phyloP scores from a whole-genome alignment of 495 filamentous ascomycete species.

The Xylaria cubensis region DNA sequence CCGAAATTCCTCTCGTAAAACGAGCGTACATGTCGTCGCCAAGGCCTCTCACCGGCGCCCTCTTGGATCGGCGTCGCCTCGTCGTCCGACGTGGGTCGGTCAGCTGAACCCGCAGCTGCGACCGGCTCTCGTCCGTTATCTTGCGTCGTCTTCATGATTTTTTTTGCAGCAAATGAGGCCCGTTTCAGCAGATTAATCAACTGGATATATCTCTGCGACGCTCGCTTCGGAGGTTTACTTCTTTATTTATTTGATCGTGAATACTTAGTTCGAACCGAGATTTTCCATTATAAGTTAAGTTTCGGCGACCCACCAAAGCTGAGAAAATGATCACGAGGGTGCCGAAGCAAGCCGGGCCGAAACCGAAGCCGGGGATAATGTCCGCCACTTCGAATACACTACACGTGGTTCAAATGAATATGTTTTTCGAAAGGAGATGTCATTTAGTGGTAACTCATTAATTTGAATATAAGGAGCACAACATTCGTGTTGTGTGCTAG shows the following conservation, averaged over 20 bases:
- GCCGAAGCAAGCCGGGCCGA: not conserved
- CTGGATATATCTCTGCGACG: not conserved
- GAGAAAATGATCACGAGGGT: slow-evolving; percentile 7
- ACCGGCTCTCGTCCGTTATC: not conserved
- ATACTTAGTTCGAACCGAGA: not conserved
- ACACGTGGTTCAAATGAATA: not conserved
- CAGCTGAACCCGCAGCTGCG: not conserved
- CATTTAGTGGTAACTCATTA: not conserved
- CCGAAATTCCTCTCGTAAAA: slow-evolving; percentile 64
- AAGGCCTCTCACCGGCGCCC: not conserved
- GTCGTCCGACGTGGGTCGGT: not conserved
- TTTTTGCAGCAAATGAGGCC: not conserved
- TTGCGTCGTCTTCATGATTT: not conserved
- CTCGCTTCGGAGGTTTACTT: not conserved
- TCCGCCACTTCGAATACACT: not conserved
- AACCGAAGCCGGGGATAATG: slow-evolving; percentile 1
- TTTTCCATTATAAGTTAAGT: not conserved
- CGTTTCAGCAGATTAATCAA: not conserved
- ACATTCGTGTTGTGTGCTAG: not conserved
- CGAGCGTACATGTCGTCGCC: not conserved
- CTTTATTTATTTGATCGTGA: not conserved
- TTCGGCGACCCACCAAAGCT: slow-evolving; percentile 10
- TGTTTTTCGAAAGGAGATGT: not conserved
- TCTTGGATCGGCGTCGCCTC: not conserved
- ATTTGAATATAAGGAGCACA: not conserved